Evolutionary conservation across 1,139 yeast species (phyloP).

Genomic region (Protomyces inundatus): DNA sequence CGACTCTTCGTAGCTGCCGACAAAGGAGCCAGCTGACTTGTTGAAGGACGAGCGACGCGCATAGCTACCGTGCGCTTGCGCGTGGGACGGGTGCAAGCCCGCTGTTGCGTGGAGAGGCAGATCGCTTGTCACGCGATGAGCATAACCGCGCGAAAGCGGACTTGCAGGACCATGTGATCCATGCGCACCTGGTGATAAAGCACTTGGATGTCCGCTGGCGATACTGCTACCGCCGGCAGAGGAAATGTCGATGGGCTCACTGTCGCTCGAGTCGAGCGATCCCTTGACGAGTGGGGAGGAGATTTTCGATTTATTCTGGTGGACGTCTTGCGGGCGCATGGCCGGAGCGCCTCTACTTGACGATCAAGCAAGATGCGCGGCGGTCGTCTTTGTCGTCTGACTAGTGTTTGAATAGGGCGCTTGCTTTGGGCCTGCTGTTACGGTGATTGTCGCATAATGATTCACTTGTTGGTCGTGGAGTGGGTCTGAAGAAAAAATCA

Average conservation of each 20-base stretch:
- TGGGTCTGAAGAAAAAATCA: too few species aligned
- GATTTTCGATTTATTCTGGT: constrained; percentile 6
- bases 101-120: background rate
- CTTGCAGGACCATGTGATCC: too few species aligned
- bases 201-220: too few species aligned
- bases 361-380: too few species aligned
- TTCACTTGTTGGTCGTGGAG: background rate
- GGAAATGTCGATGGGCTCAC: constrained; percentile 22
- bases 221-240: background rate
- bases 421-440: background rate
- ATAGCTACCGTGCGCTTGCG: constrained; percentile 3
- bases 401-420: too few species aligned
- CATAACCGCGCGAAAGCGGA: too few species aligned
- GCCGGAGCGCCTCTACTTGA: background rate
- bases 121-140: background rate
- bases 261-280: constrained; percentile 13
- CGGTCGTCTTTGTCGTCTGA: too few species aligned
- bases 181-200: too few species aligned
- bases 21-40: constrained; percentile 30
- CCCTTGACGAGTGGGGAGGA: constrained; percentile 16
- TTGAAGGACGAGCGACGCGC: constrained; percentile 5
- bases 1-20: constrained; percentile 41
- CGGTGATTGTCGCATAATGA: background rate
- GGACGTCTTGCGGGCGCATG: background rate
- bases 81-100: background rate